Evolutionary conservation across 1,139 yeast genomes (phyloP).

Genomic region (Pichia sp.): DNA sequence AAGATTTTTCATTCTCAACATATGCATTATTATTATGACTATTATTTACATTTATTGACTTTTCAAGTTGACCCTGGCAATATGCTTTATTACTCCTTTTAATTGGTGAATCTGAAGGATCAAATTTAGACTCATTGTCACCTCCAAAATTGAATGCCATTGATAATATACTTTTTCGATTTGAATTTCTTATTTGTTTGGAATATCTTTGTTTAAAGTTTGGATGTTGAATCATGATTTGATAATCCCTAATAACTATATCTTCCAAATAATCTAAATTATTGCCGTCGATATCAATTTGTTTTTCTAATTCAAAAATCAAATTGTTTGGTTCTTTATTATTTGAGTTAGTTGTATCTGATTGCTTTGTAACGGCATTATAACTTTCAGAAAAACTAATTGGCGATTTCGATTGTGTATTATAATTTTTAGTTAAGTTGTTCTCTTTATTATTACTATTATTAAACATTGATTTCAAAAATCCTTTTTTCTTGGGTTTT

Average conservation of each 20-base stretch:
- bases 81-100: conserved; percentile 6
- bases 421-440: background rate
- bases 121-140: conserved; percentile 13
- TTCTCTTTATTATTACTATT: conserved; percentile 4
- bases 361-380: too few species aligned
- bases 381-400: background rate
- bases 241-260: conserved; percentile 69
- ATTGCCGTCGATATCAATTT: conserved; percentile 34
- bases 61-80: conserved; percentile 8
- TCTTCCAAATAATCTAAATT: conserved; percentile 74
- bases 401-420: background rate
- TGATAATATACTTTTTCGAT: conserved; percentile 23
- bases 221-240: conserved; percentile 21
- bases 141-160: conserved; percentile 14
- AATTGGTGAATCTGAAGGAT: conserved; percentile 22
- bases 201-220: conserved; percentile 20
- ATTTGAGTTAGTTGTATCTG: too few species aligned
- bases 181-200: conserved; percentile 17
- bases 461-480: conserved; percentile 13
- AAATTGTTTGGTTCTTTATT: background rate
- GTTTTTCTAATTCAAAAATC: conserved; percentile 15
- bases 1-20: conserved; percentile 19
- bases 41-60: conserved; percentile 3
- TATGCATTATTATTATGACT: background rate
- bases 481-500: conserved; percentile 9